These are phyloP conservation scores for Alternaria brassicicola DNA, from an alignment of 2,329 filamentous ascomycete genomes.

Conservation along the genomic window DNA sequence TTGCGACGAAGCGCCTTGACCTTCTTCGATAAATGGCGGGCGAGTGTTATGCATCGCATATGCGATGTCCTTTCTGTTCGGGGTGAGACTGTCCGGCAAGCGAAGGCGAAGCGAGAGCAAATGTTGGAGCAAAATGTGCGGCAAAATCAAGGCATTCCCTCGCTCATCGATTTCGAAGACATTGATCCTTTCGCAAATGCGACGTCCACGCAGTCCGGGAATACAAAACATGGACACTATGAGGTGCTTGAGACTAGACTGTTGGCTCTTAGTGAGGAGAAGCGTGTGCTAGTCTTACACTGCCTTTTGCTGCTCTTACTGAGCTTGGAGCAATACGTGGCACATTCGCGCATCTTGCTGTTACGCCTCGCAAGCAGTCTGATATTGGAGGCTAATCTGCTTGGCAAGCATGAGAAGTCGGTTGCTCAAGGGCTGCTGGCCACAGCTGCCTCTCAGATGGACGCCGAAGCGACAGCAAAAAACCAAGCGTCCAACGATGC, in stretches of 20 bases:
- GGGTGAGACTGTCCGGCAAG: slow-evolving; percentile 35
- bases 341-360: slow-evolving; percentile 73
- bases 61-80: slow-evolving; percentile 63
- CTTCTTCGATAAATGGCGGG: slow-evolving; percentile 82
- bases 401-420: slow-evolving; percentile 74
- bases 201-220: background rate
- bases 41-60: slow-evolving; percentile 70
- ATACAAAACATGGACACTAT: slow-evolving; percentile 26
- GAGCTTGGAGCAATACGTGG: slow-evolving; percentile 75
- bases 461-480: slow-evolving; percentile 74
- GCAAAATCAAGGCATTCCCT: slow-evolving; percentile 29
- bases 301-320: slow-evolving; percentile 72
- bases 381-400: slow-evolving; percentile 65
- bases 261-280: slow-evolving; percentile 48
- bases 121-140: slow-evolving; percentile 24
- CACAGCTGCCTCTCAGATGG: slow-evolving; percentile 71
- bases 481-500: slow-evolving; percentile 72
- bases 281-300: slow-evolving; percentile 71
- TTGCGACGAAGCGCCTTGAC: slow-evolving; percentile 70
- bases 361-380: slow-evolving; percentile 73
- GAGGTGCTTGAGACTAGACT: slow-evolving; percentile 49
- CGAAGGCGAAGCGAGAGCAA: slow-evolving; percentile 44
- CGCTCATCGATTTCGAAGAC: slow-evolving; percentile 36
- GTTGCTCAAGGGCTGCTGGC: slow-evolving; percentile 73
- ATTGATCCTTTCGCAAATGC: slow-evolving; percentile 28